Evolutionary conservation across 306 rosid species (phyloP), one percentile per base, ranked within the genome.

Genomic region (Cicer yamashitae): DNA sequence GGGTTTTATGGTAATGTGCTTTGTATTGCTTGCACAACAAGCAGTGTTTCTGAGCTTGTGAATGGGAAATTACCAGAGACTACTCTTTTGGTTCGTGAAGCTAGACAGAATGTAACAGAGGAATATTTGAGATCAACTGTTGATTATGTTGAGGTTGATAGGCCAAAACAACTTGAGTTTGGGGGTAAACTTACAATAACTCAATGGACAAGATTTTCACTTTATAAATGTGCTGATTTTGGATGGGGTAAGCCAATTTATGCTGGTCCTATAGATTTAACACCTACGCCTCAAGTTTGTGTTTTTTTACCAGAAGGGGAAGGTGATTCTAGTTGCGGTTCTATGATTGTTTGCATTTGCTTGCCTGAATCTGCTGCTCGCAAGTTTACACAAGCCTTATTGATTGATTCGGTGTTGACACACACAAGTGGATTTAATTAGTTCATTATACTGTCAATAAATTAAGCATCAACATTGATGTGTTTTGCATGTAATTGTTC

Each of bases 211-310:
- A 83, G 99, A 64, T 92, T 94, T 67, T 86, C 96, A 6, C 86
- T 94, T 0, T 94, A 92, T 44, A 89, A 85, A 64, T 76, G 79
- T 77, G 88, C 93, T 6, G 98, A 94, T 67, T 92, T 94, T 81
- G 99, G 99, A 14, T 90, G 96, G 96, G 99, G 97, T 12, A 85
- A 65, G 48, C 98, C 98, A 17, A 25, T 84, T 0, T 92, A 90
- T 87, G 98, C 96, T 7, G 99, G 99, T 51, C 97, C 99, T 38
- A 86, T 92, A 6, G 92, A 94, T 76, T 82, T 94, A 57, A 90
- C 98, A 30, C 99, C 96, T 0, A 92, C 98, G 0, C 97, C 99
- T 39, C 98, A 94, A 78, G 96, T 94, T 48, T 94, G 97, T 77
- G 96, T 94, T 6, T 80, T 94, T 69, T 79, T 92, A 63, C 96